Conservation (phyloP, 148 eudicot species). For the Salicornia ramosissima region DNA sequence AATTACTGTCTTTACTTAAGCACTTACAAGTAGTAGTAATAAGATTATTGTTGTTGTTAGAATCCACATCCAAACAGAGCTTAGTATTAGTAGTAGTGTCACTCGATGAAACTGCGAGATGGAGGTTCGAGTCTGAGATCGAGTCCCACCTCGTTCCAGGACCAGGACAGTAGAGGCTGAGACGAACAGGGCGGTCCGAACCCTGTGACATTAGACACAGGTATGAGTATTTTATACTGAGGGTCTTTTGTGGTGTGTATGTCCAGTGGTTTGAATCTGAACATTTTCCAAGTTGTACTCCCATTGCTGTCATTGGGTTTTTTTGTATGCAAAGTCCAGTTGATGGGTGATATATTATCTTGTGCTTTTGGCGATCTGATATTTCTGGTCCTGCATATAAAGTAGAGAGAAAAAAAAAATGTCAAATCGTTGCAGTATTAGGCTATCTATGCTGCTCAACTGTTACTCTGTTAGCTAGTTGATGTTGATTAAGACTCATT, state of each 20-base stretch:
- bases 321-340: constrained; percentile 62
- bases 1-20: constrained; percentile 38
- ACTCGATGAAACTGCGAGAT: constrained; percentile 45
- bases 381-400: constrained; percentile 55
- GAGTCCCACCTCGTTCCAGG: constrained; percentile 49
- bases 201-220: constrained; percentile 55
- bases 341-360: constrained; percentile 63
- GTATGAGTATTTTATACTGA: constrained; percentile 41
- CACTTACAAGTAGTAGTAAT: constrained; percentile 63
- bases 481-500: no score
- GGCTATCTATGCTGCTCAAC: no score
- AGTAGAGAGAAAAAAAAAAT: background rate
- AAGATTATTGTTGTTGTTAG: constrained; percentile 33
- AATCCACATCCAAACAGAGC: constrained; percentile 66
- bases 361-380: constrained; percentile 26
- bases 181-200: constrained; percentile 33
- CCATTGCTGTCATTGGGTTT: constrained; percentile 21
- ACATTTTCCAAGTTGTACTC: constrained; percentile 60
- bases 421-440: no score
- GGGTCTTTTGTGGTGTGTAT: constrained; percentile 43
- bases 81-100: constrained; percentile 25
- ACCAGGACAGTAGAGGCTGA: constrained; percentile 38
- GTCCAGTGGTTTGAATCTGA: constrained; percentile 47
- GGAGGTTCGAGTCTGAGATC: constrained; percentile 76
- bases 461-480: no score